These are phyloP conservation scores for Blastomyces parvus DNA, from an alignment of 2,329 filamentous ascomycete genomes.

Conservation along the genomic window DNA sequence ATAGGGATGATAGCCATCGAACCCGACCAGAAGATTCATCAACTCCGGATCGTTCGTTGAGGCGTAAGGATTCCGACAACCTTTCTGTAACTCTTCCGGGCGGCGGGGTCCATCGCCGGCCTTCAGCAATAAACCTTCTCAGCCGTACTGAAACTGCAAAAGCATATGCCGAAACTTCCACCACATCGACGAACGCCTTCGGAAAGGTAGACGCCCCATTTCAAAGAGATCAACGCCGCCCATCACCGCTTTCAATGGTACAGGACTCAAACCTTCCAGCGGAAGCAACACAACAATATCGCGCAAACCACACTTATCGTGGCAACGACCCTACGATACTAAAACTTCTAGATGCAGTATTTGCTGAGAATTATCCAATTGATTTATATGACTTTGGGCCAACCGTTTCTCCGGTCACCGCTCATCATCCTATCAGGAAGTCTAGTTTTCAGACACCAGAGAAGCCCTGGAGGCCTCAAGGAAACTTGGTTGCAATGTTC, in stretches of 20 bases:
- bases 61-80: conserved; percentile 22
- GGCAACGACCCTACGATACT: conserved; percentile 61
- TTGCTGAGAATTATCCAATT: conserved; percentile 54
- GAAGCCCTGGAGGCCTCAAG: conserved; percentile 71
- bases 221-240: conserved; percentile 29
- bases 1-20: conserved; percentile 21
- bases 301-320: conserved; percentile 69
- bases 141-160: conserved; percentile 50
- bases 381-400: conserved; percentile 64
- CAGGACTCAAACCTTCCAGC: conserved; percentile 19
- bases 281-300: conserved; percentile 38
- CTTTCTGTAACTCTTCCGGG: conserved; percentile 19
- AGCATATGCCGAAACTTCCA: conserved; percentile 55
- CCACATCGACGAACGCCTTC: conserved; percentile 54
- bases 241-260: conserved; percentile 31
- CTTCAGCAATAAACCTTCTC: conserved; percentile 52
- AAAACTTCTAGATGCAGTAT: conserved; percentile 71
- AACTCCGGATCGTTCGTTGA: conserved; percentile 19
- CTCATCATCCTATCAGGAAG: conserved; percentile 44
- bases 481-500: conserved; percentile 76
- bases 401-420: conserved; percentile 58
- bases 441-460: conserved; percentile 45
- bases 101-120: conserved; percentile 31
- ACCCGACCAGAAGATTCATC: conserved; percentile 17
- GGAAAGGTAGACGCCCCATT: conserved; percentile 52